Evolutionary conservation across 805 yeast species (phyloP).

Genomic region (Suhomyces canberraensis): DNA sequence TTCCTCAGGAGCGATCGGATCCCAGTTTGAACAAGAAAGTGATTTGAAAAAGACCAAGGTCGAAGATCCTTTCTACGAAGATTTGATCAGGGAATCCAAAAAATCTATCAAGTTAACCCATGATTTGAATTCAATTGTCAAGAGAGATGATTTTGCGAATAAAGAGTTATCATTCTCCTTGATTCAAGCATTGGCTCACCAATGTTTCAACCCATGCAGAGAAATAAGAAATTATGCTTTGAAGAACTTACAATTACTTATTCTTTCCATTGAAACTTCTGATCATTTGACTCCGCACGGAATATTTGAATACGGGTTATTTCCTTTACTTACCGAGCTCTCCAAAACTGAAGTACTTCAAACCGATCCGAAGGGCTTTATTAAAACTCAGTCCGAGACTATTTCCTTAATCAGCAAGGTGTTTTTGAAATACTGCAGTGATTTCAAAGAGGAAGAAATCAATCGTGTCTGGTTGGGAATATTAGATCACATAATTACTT

Average conservation of each 20-base stretch:
- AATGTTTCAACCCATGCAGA: slow-evolving; percentile 83
- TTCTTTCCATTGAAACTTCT: slow-evolving; percentile 40
- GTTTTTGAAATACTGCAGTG: slow-evolving; percentile 33
- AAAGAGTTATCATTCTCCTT: slow-evolving; percentile 52
- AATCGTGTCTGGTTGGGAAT: slow-evolving; percentile 34
- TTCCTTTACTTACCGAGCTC: slow-evolving; percentile 68
- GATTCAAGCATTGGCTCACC: slow-evolving; percentile 81
- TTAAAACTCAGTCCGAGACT: slow-evolving; percentile 63
- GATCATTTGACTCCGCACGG: slow-evolving; percentile 47
- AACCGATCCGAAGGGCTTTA: slow-evolving; percentile 63
- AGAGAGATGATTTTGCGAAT: slow-evolving; percentile 30
- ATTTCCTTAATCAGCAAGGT: slow-evolving; percentile 63
- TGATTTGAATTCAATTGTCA: slow-evolving; percentile 40
- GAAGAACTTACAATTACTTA: slow-evolving; percentile 50
- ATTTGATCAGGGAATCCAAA: slow-evolving; percentile 53
- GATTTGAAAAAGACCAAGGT: slow-evolving; percentile 43
- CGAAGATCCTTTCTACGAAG: slow-evolving; percentile 3
- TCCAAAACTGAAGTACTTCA: slow-evolving; percentile 57
- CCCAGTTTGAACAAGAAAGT: slow-evolving; percentile 68
- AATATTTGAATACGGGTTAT: slow-evolving; percentile 67
- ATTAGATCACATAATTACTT: slow-evolving; percentile 28
- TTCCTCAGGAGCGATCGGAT: slow-evolving; percentile 76
- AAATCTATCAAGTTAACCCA: slow-evolving; percentile 62
- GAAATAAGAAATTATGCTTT: slow-evolving; percentile 70
- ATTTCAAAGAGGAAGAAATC: slow-evolving; percentile 20